Evolutionary conservation across 176 grass and related monocot species (phyloP).

Genomic region (sorghum (Sorghum bicolor)): Sorghum_bicolor_NCBIv3 NC_012876.2:2596001-2596500

Average conservation of each 20-base stretch:
- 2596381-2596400: neutral
- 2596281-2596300: neutral
- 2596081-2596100: conserved; percentile 6
- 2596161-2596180: conserved; percentile 23
- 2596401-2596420: conserved; percentile 11
- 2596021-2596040: conserved; percentile 10
- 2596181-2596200: conserved; percentile 1
- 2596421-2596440: neutral
- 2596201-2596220: conserved; percentile 16
- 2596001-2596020: neutral
- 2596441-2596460: neutral
- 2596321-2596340: neutral
- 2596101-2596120: conserved; percentile 8
- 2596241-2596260: conserved; percentile 12
- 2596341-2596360: neutral
- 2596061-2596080: conserved; percentile 29
- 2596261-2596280: neutral
- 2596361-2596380: conserved; percentile 16
- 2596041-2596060: neutral
- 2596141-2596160: conserved; percentile 50
- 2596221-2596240: conserved; percentile 27
- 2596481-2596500: conserved; percentile 25
- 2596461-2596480: conserved; percentile 26
- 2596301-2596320: neutral
- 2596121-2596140: conserved; percentile 33